Evolutionary conservation across 208 protist species (phyloP), one percentile per base, ranked within the genome.

Genomic region (Herpetomonas tarakana): DNA sequence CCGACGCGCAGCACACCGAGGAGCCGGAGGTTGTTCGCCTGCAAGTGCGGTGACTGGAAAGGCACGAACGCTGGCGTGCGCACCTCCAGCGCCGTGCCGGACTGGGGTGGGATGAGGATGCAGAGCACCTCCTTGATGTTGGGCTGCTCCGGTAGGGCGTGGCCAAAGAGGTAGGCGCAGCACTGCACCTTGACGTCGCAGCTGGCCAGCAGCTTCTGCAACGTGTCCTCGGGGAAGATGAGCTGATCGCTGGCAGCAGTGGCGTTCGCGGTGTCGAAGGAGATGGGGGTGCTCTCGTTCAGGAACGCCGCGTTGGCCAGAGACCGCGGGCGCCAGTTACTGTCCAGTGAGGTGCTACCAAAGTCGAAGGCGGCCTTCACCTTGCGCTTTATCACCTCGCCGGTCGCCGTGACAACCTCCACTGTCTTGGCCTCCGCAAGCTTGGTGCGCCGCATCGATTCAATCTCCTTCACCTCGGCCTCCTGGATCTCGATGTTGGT

Each of bases 381-480:
- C 66, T 88, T 91, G 41, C 81, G 84, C 66, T 76, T 88, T 24
- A 88, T 72, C 21, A 81, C 76, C 45, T 93, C 87, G 38, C 90
- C 90, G 21, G 72, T 60, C 24, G 69, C 71, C 14, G 73, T 92
- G 29, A 73, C 72, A 19, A 93, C 68, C 35, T 68, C 75, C 22
- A 85, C 72, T 25, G 74, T 91, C 56, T 81, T 53, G 41, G 81
- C 64, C 74, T 93, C 75, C 26, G 75, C 50, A 27, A 91, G 76
- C 54, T 91, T 87, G 16, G 86, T 91, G 66, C 98, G 92, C 46
- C 78, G 83, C 81, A 96, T 86, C 61, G 98, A 94, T 74, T 99
- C 98, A 66, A 99, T 97, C 61, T 99, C 97, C 47, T 98, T 99
- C 50, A 98, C 98, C 86, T 99, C 90, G 80, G 99, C 98, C 55